phyloP scores from a whole-genome alignment of 2,329 filamentous ascomycete genomes.

The Thielaviopsis euricoi region DNA sequence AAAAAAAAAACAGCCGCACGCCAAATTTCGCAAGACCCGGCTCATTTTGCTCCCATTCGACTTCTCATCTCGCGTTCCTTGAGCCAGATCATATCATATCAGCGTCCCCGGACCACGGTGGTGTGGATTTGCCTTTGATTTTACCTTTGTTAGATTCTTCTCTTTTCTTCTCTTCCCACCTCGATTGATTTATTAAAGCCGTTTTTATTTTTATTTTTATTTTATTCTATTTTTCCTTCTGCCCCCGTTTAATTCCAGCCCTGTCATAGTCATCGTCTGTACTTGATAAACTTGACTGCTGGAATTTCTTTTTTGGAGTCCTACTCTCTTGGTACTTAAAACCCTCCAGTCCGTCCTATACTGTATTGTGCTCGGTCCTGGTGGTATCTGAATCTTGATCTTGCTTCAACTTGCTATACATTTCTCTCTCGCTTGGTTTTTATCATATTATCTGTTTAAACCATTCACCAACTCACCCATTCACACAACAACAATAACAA shows the following conservation, averaged over 20 bases:
- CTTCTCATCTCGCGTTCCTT: conserved; percentile 5
- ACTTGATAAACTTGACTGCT: not conserved
- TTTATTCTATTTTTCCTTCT: too few species aligned
- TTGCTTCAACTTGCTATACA: not conserved
- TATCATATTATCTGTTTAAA: too few species aligned
- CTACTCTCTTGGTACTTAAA: not conserved
- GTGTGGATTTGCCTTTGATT: not conserved
- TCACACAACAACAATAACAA: too few species aligned
- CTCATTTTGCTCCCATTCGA: conserved; percentile 1
- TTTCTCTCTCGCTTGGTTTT: not conserved
- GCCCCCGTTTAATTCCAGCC: too few species aligned
- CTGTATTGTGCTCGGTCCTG: not conserved
- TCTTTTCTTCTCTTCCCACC: not conserved
- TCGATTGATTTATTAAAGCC: too few species aligned
- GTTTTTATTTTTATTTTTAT: too few species aligned
- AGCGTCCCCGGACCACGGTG: conserved; percentile 4
- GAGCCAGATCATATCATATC: conserved; percentile 2
- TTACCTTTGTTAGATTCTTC: not conserved
- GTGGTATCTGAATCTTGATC: not conserved
- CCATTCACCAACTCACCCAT: not conserved
- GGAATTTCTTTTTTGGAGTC: too few species aligned
- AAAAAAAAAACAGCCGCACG: not conserved
- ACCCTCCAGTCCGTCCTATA: not conserved
- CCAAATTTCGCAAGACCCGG: not conserved
- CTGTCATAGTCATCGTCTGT: not conserved